Base-by-base conservation (phyloP, 805 yeast genomes). In the Metschnikowia borealis region DNA sequence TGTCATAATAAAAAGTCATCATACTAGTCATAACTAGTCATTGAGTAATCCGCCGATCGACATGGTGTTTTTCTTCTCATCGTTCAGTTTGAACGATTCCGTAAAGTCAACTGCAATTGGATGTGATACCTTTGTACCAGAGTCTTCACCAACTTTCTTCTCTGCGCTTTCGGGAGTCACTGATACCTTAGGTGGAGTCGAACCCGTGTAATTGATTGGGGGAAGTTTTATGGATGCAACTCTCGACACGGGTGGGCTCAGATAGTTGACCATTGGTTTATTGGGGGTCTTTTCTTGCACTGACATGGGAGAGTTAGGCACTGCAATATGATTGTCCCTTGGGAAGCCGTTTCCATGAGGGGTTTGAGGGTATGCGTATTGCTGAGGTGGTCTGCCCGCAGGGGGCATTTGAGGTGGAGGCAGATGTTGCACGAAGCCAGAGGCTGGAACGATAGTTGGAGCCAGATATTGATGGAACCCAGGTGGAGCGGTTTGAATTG, bases 11-110 rank as follows among this genome's bases (percentile, higher is more conserved):
- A 26, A 11, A 26, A 26, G 29, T 26, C 29, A 26, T 26, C 10
- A 8, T 26, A 26, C 29, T 26, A 26, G 29, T 26, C 20, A 26
- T n/a, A 33, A 20, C 11, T 7, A 4, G 17, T 15, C 10, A n/a
- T 73, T 73, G 38, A 73, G 65, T 38, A 73, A 53, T 5, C 76
- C 75, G 5, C 73, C 73, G 35, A 73, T 71, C 13, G 78, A 72
- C 61, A 69, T 64, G 11, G 62, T 58, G 5, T 59, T 59, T 18
- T 54, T 60, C 38, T 56, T 56, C 20, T 55, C 42, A 23, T 36
- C 46, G 46, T 46, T 50, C 38, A 51, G 39, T 42, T 44, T 36
- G 32, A 58, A 58, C n/a, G 53, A 52, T 4, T 50, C 47, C 13
- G 62, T 58, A 38, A 58, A 58, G 51, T 58, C 62, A 29, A 58